These are phyloP conservation scores for Backusella parvicylindrica DNA, from an alignment of 192 early-diverging fungal genomes.

Conservation along the genomic window DNA sequence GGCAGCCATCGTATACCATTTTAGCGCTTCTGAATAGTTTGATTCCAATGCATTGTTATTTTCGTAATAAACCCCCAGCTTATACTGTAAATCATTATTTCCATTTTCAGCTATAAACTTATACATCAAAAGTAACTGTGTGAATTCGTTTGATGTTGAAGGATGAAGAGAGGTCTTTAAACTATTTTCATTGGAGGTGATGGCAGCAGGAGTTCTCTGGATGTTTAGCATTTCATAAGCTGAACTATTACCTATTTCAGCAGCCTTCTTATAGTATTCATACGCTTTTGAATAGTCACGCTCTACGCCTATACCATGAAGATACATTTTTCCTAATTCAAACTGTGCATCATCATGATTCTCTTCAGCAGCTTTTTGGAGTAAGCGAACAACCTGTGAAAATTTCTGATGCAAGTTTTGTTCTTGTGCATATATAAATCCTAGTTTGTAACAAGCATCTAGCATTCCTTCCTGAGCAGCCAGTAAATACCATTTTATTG, in stretches of 20 bases:
- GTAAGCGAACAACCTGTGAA: conserved; percentile 15
- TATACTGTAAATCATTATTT: neutral
- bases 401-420: conserved; percentile 23
- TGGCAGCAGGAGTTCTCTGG: too few species aligned
- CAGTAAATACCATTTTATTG: neutral
- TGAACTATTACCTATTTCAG: neutral
- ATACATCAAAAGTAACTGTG: neutral
- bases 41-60: neutral
- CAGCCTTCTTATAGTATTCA: neutral
- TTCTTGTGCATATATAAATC: conserved; percentile 12
- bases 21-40: neutral
- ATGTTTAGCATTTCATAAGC: neutral
- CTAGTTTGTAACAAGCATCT: conserved; percentile 14
- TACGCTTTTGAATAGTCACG: neutral
- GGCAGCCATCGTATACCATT: neutral
- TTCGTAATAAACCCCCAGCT: neutral
- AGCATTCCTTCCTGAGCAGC: neutral
- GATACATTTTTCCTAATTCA: neutral
- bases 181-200: too few species aligned
- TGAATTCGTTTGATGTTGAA: neutral
- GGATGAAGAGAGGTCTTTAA: too few species aligned
- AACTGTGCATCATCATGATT: conserved; percentile 16
- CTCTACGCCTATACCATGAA: neutral
- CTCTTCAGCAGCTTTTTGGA: conserved; percentile 14
- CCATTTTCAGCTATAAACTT: neutral